Conservation (phyloP, 345 rosid species). For the Turnera subulata region DNA sequence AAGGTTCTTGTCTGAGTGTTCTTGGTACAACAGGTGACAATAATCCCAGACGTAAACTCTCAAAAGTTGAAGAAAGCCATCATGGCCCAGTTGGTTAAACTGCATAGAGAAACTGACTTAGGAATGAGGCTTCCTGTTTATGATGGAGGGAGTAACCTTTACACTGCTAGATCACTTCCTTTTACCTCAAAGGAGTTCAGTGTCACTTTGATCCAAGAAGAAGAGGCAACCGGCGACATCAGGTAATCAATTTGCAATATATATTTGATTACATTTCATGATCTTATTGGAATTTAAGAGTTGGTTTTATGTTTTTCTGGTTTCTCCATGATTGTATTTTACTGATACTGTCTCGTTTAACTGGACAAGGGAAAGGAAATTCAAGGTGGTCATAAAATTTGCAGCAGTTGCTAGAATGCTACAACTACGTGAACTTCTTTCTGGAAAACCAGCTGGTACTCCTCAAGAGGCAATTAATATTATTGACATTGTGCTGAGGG, state of each 20-base stretch:
- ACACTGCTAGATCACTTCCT: slow-evolving; percentile 38
- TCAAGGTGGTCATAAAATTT: slow-evolving; percentile 34
- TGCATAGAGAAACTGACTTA: slow-evolving; percentile 24
- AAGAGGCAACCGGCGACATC: slow-evolving; percentile 19
- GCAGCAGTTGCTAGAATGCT: slow-evolving; percentile 30
- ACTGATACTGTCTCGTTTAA: not conserved
- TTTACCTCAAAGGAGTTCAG: slow-evolving; percentile 31
- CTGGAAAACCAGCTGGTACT: slow-evolving; percentile 33
- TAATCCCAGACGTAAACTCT: slow-evolving; percentile 33
- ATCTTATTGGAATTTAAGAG: too few relatives aligned
- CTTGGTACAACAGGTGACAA: slow-evolving; percentile 28
- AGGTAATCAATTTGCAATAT: slow-evolving; percentile 18
- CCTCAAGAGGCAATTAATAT: slow-evolving; percentile 37
- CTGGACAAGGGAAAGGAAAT: slow-evolving; percentile 21
- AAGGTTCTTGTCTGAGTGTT: not conserved
- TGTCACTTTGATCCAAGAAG: slow-evolving; percentile 24
- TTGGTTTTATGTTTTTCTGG: not conserved
- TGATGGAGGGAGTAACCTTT: slow-evolving; percentile 37
- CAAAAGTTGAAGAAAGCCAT: slow-evolving; percentile 26
- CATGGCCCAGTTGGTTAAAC: slow-evolving; percentile 29
- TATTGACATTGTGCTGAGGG: slow-evolving; percentile 37
- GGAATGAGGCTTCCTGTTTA: slow-evolving; percentile 40
- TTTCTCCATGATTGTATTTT: not conserved
- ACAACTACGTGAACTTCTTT: slow-evolving; percentile 25
- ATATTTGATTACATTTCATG: not conserved